These are phyloP conservation scores for Purpureocillium lavendulum DNA, from an alignment of 2,329 filamentous ascomycete genomes.

Conservation along the genomic window DNA sequence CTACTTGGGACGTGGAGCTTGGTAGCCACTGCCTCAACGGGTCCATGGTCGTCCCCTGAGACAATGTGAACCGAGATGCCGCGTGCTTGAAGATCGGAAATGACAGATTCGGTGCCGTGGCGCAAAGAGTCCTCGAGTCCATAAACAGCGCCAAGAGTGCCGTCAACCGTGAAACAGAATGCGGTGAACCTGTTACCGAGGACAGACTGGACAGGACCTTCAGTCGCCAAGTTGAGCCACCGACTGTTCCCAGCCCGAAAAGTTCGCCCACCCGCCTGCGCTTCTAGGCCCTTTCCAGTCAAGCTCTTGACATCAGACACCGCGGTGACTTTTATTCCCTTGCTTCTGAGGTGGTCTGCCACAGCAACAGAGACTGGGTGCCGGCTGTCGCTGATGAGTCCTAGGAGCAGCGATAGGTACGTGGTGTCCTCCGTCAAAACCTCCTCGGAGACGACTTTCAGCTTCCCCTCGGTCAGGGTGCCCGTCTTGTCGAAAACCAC, in stretches of 20 bases:
- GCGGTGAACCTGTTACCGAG: constrained; percentile 29
- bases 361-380: constrained; percentile 48
- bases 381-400: constrained; percentile 29
- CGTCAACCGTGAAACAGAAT: constrained; percentile 37
- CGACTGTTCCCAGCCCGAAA: constrained; percentile 41
- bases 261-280: constrained; percentile 10
- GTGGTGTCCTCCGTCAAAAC: not conserved
- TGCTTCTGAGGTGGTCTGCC: constrained; percentile 25
- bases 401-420: constrained; percentile 16
- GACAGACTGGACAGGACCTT: constrained; percentile 23
- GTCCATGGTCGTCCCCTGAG: constrained; percentile 44
- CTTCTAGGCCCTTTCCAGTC: constrained; percentile 39
- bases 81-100: constrained; percentile 25
- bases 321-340: constrained; percentile 3
- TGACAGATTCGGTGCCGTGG: constrained; percentile 26
- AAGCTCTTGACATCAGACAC: constrained; percentile 26
- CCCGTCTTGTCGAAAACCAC: constrained; percentile 78
- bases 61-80: constrained; percentile 38
- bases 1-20: constrained; percentile 28
- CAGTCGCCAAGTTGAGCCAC: constrained; percentile 31
- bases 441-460: constrained; percentile 28
- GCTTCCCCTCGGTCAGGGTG: constrained; percentile 55
- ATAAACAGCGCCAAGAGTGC: constrained; percentile 28
- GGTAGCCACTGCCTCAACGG: constrained; percentile 31
- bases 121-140: constrained; percentile 39